These are phyloP conservation scores for Crithidia sp. DNA, from an alignment of 208 protist genomes.

Conservation along the genomic window DNA sequence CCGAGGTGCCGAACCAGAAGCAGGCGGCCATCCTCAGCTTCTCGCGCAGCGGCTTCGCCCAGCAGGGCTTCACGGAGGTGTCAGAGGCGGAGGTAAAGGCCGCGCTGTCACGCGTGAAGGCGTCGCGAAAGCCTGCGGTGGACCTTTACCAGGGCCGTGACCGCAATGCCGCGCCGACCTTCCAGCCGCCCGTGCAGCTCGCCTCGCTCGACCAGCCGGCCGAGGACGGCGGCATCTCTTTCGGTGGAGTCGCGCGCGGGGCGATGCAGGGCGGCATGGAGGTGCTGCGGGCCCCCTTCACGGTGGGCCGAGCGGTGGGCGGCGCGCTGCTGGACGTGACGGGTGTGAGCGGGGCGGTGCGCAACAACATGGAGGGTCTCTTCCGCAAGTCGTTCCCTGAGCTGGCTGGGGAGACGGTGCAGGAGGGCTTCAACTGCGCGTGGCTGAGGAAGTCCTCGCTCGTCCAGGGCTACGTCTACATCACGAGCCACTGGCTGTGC, in stretches of 20 bases:
- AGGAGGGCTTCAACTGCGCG: conserved; percentile 65
- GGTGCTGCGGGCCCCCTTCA: conserved; percentile 76
- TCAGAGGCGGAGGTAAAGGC: conserved; percentile 48
- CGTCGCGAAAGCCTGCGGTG: not conserved
- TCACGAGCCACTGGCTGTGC: conserved; percentile 74
- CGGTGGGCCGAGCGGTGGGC: conserved; percentile 58
- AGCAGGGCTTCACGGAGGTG: conserved; percentile 57
- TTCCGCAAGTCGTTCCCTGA: conserved; percentile 73
- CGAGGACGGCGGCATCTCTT: conserved; percentile 24
- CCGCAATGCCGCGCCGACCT: conserved; percentile 23
- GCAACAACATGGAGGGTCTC: conserved; percentile 58
- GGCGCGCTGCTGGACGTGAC: conserved; percentile 74
- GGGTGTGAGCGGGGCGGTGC: conserved; percentile 66
- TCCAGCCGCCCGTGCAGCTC: conserved; percentile 75
- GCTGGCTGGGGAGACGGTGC: conserved; percentile 55
- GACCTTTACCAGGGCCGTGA: conserved; percentile 14
- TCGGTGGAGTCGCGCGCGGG: conserved; percentile 62
- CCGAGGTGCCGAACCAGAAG: conserved; percentile 37
- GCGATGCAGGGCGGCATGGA: conserved; percentile 71
- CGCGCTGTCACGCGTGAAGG: conserved; percentile 23
- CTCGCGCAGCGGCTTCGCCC: conserved; percentile 47
- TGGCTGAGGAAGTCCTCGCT: conserved; percentile 45
- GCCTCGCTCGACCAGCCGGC: conserved; percentile 63
- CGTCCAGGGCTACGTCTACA: conserved; percentile 67
- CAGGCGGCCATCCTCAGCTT: conserved; percentile 67